These are phyloP conservation scores for Starmerella vaccinii DNA, from an alignment of 805 yeast genomes.

Conservation along the genomic window DNA sequence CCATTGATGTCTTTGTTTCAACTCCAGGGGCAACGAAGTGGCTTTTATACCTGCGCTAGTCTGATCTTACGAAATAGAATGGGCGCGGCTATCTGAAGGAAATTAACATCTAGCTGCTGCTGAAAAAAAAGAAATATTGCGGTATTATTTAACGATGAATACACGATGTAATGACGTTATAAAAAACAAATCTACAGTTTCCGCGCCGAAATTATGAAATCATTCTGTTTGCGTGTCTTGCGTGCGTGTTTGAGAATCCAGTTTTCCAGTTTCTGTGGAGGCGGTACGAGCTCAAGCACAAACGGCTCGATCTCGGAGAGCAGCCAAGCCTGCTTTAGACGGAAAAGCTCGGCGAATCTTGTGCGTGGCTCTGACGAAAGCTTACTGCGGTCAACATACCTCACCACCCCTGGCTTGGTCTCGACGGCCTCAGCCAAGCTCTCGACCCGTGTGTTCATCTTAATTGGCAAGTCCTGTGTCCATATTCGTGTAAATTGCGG, in stretches of 20 bases:
- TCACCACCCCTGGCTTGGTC: conserved; percentile 40
- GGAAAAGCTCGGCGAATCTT: conserved; percentile 46
- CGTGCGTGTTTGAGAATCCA: conserved; percentile 44
- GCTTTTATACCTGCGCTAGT: no score
- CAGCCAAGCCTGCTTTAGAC: conserved; percentile 49
- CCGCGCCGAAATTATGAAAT: conserved; percentile 30
- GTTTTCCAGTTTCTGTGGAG: conserved; percentile 41
- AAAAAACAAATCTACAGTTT: background rate
- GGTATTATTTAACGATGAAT: background rate
- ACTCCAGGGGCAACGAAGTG: no score
- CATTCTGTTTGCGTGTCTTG: conserved; percentile 39
- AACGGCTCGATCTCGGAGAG: conserved; percentile 55
- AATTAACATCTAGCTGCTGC: no score
- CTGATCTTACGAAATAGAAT: no score
- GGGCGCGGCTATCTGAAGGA: no score
- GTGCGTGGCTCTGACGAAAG: conserved; percentile 42
- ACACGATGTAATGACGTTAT: background rate
- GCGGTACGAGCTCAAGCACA: conserved; percentile 47
- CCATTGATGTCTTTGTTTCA: no score
- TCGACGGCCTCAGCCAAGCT: conserved; percentile 48
- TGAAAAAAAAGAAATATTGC: background rate
- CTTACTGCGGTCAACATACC: conserved; percentile 41
- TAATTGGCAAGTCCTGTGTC: conserved; percentile 37
- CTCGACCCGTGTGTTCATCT: conserved; percentile 51
- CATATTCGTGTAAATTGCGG: conserved; percentile 37